A percentile compares a stretch with the other conserved stretches of the same genome.
phyloP scores from a whole-genome alignment of 192 early-diverging fungal genomes.

The Coemansia sp. region DNA sequence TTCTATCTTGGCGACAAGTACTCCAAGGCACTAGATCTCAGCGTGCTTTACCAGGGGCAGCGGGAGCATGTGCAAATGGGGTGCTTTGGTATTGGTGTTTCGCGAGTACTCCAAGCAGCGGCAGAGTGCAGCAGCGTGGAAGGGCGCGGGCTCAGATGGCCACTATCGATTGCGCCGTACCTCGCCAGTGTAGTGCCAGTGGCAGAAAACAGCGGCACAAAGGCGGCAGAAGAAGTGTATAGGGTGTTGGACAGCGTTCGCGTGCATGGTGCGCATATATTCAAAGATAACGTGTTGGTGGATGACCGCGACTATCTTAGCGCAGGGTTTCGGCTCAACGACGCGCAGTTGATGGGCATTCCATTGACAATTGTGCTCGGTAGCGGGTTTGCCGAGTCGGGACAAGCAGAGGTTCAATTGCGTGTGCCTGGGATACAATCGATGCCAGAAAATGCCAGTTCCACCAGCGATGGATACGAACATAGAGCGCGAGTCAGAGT shows the following conservation, averaged over 20 bases:
- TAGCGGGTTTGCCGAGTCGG: constrained; percentile 49
- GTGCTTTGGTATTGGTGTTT: constrained; percentile 88
- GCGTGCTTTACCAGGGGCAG: constrained; percentile 42
- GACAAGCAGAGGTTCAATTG: constrained; percentile 45
- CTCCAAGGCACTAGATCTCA: constrained; percentile 69
- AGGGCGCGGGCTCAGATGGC: constrained; percentile 71
- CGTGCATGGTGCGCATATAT: constrained; percentile 14
- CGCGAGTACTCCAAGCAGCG: constrained; percentile 80
- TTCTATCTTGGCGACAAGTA: constrained; percentile 91
- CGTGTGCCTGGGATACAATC: constrained; percentile 28
- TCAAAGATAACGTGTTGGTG: constrained; percentile 60
- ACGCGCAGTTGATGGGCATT: constrained; percentile 81
- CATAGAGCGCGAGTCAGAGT: constrained; percentile 25
- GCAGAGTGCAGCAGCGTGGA: constrained; percentile 68
- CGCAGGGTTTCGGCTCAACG: constrained; percentile 80
- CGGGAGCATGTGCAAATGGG: constrained; percentile 76
- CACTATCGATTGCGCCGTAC: constrained; percentile 77
- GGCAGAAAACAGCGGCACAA: constrained; percentile 7
- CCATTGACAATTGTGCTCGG: constrained; percentile 78
- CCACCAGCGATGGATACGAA: constrained; percentile 17
- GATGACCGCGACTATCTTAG: constrained; percentile 71
- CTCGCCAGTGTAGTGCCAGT: constrained; percentile 65
- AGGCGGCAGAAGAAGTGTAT: constrained; percentile 19
- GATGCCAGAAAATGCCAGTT: background rate
- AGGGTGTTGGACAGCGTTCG: background rate